Base-by-base conservation (phyloP, 2,329 filamentous ascomycete genomes). In the Phaeophleospora eucalypticola region DNA sequence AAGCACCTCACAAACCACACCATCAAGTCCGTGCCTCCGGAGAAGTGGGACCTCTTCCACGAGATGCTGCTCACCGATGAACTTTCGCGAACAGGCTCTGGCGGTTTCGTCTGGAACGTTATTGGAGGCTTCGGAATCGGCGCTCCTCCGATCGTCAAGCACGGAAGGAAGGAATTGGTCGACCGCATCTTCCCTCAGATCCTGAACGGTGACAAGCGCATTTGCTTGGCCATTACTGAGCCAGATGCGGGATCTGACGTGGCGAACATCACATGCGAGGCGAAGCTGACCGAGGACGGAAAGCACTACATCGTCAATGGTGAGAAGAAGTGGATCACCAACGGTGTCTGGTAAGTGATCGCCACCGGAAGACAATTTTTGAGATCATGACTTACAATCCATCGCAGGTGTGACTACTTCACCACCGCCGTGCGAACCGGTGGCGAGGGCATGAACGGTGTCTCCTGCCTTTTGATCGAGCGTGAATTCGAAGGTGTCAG, bases 291-390 rank as follows among this genome's bases (percentile, higher is more conserved):
- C 54, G 87, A 93, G 60, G 93, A 98, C 62, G 93, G 93, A 64
- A 97, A 97, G 77, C 89, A 97, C 74, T 98, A 94, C 72, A 97
- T 97, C 59, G 93, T 98, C 71, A 98, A 97, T 65, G 93, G 93
- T 45, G 91, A 96, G 81, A 97, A 98, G 86, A 98, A 98, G 75
- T 97, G 93, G 91, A 97, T 97, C 70, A 97, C 91, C 63, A 98
- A 98, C 72, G 93, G 93, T 64, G 82, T 96, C 63, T 57, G 60
- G 59, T 45, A 42, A 48, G 49, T 46, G 37, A 36, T 19, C 2
- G 2, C 27, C n/a, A 6, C 32, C 7, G 8, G 14, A 14, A 6
- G 3, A 6, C 6, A 21, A 16, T 3, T 16, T 8, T 33, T 27
- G 4, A 15, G 17, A 38, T 36, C 34, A 6, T 35, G 4, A 18